A percentile compares a stretch with the other conserved stretches of the same genome.
Conservation (phyloP, 257 asterid genomes). For the Rehmannia glutinosa region DNA sequence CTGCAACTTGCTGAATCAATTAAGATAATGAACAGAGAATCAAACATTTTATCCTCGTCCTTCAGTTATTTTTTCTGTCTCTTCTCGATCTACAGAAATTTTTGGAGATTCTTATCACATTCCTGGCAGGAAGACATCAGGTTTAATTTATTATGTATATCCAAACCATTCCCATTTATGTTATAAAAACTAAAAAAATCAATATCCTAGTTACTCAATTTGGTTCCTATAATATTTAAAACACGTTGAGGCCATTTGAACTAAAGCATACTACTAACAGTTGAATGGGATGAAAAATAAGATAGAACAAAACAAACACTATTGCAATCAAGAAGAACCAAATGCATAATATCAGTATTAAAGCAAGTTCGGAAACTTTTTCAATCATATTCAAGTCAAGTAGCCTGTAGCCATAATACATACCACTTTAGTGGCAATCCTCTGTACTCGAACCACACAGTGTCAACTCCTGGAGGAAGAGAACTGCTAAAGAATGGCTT, state of each 20-base stretch:
- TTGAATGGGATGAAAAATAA: not conserved
- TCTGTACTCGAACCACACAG: conserved; percentile 95
- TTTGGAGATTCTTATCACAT: not conserved
- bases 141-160: not conserved
- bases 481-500: conserved; percentile 86
- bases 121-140: not conserved
- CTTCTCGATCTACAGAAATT: conserved; percentile 5
- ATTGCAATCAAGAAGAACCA: conserved; percentile 12
- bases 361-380: not conserved
- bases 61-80: not conserved
- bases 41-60: not conserved
- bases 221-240: not conserved
- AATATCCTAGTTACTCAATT: not conserved
- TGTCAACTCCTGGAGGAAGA: conserved; percentile 96
- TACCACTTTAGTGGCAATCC: conserved; percentile 98
- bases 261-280: not conserved
- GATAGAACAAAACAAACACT: conserved; percentile 3
- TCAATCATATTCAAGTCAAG: not conserved
- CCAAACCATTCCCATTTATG: not conserved
- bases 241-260: not conserved
- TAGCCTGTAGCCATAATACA: conserved; percentile 6
- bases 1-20: not conserved
- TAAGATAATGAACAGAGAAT: not conserved
- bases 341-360: not conserved
- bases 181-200: not conserved